Percentiles rank a stretch among this genome's conserved stretches.
phyloP scores from a whole-genome alignment of 768 basidiomycete genomes.

The Gyrodon lividus region DNA sequence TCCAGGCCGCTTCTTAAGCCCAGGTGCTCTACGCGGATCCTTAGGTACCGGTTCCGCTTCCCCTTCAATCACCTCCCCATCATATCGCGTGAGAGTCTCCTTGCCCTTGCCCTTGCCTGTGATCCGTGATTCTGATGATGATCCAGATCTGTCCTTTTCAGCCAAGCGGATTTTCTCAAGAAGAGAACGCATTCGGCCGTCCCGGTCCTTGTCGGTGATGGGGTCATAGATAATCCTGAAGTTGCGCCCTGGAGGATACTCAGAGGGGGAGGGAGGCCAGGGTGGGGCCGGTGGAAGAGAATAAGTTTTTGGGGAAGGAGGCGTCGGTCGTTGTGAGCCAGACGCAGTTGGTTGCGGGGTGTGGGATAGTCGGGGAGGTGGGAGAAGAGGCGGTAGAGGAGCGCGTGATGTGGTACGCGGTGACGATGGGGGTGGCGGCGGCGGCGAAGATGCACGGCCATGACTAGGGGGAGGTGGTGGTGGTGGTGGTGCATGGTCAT shows the following conservation, averaged over 20 bases:
- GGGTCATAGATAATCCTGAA: slow-evolving; percentile 70
- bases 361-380: slow-evolving; percentile 24
- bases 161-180: slow-evolving; percentile 41
- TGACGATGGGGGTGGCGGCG: slow-evolving; percentile 24
- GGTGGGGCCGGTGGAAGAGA: slow-evolving; percentile 44
- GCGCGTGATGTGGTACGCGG: slow-evolving; percentile 22
- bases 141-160: slow-evolving; percentile 27
- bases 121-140: slow-evolving; percentile 39
- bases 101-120: slow-evolving; percentile 66
- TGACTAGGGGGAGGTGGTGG: slow-evolving; percentile 18
- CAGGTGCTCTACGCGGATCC: slow-evolving; percentile 57
- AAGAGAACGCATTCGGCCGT: slow-evolving; percentile 38
- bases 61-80: slow-evolving; percentile 52
- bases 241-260: slow-evolving; percentile 46
- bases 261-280: slow-evolving; percentile 56
- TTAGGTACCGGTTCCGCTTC: slow-evolving; percentile 40
- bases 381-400: slow-evolving; percentile 31
- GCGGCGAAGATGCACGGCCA: slow-evolving; percentile 19
- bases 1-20: slow-evolving; percentile 31
- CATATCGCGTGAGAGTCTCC: slow-evolving; percentile 51
- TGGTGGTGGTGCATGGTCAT: slow-evolving; percentile 15
- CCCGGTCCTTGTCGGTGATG: slow-evolving; percentile 45
- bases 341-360: slow-evolving; percentile 30
- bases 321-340: slow-evolving; percentile 17
- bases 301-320: slow-evolving; percentile 34